Evolutionary conservation across 306 rosid genomes (phyloP).

Genomic region (Dalbergia cultrata): DNA sequence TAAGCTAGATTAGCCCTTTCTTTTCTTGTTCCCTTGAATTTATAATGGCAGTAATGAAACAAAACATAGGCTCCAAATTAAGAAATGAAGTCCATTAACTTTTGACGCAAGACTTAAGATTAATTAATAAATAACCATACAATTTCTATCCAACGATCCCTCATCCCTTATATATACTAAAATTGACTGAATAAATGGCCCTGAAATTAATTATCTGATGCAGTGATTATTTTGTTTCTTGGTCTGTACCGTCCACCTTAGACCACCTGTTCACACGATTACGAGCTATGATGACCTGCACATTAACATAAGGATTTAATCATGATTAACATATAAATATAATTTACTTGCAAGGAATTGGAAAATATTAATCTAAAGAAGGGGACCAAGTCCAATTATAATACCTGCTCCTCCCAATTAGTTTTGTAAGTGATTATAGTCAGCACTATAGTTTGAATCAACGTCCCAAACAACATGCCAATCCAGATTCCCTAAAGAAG

Average conservation of each 20-base stretch:
- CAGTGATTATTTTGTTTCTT: constrained; percentile 28
- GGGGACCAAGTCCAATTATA: background rate
- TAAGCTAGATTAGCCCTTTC: background rate
- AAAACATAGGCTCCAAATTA: background rate
- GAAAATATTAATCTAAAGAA: background rate
- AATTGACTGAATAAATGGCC: background rate
- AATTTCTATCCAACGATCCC: constrained; percentile 7
- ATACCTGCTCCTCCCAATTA: constrained; percentile 71
- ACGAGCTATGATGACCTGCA: constrained; percentile 55
- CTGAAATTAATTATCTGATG: background rate
- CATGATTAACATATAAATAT: background rate
- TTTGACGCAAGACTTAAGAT: background rate
- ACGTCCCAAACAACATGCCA: constrained; percentile 77
- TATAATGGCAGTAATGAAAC: background rate
- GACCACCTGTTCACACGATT: constrained; percentile 51
- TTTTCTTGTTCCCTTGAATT: background rate
- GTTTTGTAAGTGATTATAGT: constrained; percentile 61
- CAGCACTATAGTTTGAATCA: constrained; percentile 65
- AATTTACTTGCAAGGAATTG: background rate
- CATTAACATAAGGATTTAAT: background rate
- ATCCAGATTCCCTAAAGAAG: constrained; percentile 66
- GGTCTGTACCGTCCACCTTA: constrained; percentile 15
- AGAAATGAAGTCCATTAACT: background rate
- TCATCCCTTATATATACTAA: background rate
- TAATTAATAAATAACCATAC: constrained; percentile 15